Conservation (phyloP, 768 basidiomycete genomes). For the Podaxis sp. region DNA sequence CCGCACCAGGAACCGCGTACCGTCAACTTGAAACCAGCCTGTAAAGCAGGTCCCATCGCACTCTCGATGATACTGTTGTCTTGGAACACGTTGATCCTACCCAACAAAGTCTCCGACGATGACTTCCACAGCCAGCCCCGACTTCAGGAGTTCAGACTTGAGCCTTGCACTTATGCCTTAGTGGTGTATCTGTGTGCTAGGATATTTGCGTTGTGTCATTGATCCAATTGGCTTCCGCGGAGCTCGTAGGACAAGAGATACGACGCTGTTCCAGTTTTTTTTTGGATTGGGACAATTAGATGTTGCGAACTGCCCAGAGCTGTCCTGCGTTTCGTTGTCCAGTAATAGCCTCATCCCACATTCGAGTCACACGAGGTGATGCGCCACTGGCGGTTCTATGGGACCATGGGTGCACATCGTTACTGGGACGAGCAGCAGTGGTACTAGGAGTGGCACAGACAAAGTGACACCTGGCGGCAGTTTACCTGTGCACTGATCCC, state of each 20-base stretch:
- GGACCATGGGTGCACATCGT: too few species aligned
- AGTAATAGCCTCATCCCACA: too few species aligned
- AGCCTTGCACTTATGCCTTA: background rate
- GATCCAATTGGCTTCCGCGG: background rate
- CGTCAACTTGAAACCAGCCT: slow-evolving; percentile 95
- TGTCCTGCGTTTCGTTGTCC: too few species aligned
- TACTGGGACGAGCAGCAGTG: too few species aligned
- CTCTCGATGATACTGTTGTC: slow-evolving; percentile 93
- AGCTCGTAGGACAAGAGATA: background rate
- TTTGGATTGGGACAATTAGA: too few species aligned
- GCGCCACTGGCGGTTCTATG: too few species aligned
- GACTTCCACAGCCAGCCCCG: slow-evolving; percentile 28
- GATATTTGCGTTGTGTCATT: background rate
- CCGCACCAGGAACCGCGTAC: slow-evolving; percentile 32
- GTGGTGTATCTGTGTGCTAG: background rate
- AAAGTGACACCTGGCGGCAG: background rate
- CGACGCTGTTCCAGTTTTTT: background rate
- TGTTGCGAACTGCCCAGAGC: too few species aligned
- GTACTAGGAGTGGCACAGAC: background rate
- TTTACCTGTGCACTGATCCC: background rate
- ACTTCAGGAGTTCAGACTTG: background rate
- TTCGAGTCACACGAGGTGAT: too few species aligned
- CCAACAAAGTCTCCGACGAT: slow-evolving; percentile 77
- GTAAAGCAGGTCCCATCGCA: slow-evolving; percentile 90
- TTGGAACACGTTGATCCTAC: slow-evolving; percentile 68